A percentile compares a stretch with the other conserved stretches of the same genome.
Conservation (phyloP, 2,329 filamentous ascomycete genomes). For the Trichoderma pleuroti region DNA sequence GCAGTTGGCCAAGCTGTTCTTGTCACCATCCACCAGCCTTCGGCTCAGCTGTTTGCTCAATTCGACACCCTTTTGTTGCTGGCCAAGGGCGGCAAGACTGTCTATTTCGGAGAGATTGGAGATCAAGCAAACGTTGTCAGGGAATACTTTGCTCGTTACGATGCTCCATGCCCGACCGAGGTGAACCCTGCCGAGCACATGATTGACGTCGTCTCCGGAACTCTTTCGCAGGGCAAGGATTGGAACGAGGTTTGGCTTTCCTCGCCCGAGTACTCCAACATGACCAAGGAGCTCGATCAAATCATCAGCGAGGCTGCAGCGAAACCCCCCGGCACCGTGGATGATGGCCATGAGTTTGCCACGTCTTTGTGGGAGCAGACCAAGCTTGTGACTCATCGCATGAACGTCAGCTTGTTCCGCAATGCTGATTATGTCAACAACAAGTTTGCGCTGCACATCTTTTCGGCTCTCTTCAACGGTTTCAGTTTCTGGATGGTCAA, state of each 20-base stretch:
- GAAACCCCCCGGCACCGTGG: constrained; percentile 36
- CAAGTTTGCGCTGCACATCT: constrained; percentile 56
- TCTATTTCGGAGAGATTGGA: constrained; percentile 66
- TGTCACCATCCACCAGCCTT: constrained; percentile 69
- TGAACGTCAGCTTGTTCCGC: constrained; percentile 59
- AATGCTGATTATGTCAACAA: constrained; percentile 65
- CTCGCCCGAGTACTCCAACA: constrained; percentile 55
- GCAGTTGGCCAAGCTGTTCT: constrained; percentile 64
- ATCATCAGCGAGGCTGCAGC: constrained; percentile 55
- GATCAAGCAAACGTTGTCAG: constrained; percentile 51
- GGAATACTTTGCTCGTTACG: constrained; percentile 64
- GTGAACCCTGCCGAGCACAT: constrained; percentile 76
- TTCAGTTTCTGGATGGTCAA: constrained; percentile 61
- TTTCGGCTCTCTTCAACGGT: constrained; percentile 55
- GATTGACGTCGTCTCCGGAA: constrained; percentile 57
- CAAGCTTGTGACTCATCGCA: constrained; percentile 60
- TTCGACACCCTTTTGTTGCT: constrained; percentile 65
- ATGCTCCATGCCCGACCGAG: constrained; percentile 57
- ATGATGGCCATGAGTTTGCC: constrained; percentile 67
- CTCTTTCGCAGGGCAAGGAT: constrained; percentile 46
- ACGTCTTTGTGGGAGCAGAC: constrained; percentile 62
- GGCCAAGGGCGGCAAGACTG: constrained; percentile 60
- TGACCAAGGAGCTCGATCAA: constrained; percentile 60
- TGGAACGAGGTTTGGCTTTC: constrained; percentile 69
- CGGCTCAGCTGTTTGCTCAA: constrained; percentile 61